Percentiles rank a stretch among this genome's conserved stretches.
Evolutionary conservation across 495 filamentous ascomycete genomes (phyloP).

Genomic region (Xylaria venustula): DNA sequence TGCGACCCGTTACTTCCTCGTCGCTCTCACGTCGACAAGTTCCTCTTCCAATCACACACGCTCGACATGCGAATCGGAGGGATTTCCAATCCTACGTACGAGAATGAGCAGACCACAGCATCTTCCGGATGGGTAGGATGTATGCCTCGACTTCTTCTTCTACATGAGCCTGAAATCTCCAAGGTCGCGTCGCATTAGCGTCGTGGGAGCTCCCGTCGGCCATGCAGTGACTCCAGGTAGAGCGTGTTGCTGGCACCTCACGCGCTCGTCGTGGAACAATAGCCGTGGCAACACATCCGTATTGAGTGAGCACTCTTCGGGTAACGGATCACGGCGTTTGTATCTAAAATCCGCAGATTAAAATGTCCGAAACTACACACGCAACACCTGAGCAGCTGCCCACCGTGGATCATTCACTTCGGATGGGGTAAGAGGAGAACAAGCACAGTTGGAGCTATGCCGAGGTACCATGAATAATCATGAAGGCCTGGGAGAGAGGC

Average conservation of each 20-base stretch:
- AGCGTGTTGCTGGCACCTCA: conserved; percentile 2
- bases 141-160: neutral
- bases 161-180: conserved; percentile 2
- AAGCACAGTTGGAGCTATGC: neutral
- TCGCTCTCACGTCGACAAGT: neutral
- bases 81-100: conserved; percentile 4
- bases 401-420: neutral
- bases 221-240: conserved; percentile 1
- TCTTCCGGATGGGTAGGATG: conserved; percentile 4
- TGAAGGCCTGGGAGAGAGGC: neutral
- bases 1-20: conserved; percentile 3
- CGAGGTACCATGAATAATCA: neutral
- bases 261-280: conserved; percentile 1
- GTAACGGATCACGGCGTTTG: neutral
- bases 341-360: neutral
- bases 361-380: neutral
- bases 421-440: neutral
- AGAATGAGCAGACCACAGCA: conserved; percentile 7
- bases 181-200: conserved; percentile 5
- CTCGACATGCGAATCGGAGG: neutral
- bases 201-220: neutral
- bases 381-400: neutral
- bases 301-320: neutral
- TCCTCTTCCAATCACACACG: conserved; percentile 8
- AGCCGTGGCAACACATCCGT: neutral